These are phyloP conservation scores for Panaeolus cyanescens DNA, from an alignment of 768 basidiomycete genomes.

Conservation along the genomic window DNA sequence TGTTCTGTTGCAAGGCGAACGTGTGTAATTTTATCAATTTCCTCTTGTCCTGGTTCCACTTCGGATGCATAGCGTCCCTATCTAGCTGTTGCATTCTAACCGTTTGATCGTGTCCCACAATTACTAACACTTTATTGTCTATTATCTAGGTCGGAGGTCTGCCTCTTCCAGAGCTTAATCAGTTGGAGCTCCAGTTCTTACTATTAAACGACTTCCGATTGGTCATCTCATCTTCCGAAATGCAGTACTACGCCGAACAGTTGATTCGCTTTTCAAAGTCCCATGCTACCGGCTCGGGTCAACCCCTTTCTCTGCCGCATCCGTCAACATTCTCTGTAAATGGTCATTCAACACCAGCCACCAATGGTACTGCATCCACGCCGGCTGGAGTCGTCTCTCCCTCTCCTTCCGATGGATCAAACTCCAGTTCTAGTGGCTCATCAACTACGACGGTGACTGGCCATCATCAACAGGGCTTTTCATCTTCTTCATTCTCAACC, in stretches of 20 bases:
- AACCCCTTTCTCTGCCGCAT: background rate
- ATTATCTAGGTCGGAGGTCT: constrained; percentile 85
- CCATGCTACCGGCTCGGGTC: background rate
- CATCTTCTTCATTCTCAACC: constrained; percentile 1
- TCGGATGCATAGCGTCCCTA: background rate
- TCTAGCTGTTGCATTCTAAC: background rate
- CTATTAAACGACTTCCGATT: constrained; percentile 94
- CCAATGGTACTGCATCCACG: background rate
- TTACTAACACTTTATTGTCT: background rate
- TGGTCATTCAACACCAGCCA: background rate
- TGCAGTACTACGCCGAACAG: constrained; percentile 94
- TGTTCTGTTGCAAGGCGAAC: background rate
- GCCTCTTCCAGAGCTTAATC: constrained; percentile 90
- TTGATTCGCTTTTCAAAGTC: constrained; percentile 71
- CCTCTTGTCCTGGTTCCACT: background rate
- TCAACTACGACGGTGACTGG: constrained; percentile 8
- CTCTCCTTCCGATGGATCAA: background rate
- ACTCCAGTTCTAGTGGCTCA: constrained; percentile 11
- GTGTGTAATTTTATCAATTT: background rate
- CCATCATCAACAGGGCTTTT: constrained; percentile 1
- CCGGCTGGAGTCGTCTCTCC: background rate
- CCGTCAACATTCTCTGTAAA: constrained; percentile 6
- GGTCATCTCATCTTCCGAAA: constrained; percentile 84
- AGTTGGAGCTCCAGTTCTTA: constrained; percentile 95
- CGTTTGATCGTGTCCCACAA: background rate